Base-by-base conservation (phyloP, 345 rosid genomes). In the Abelmoschus esculentus region DNA sequence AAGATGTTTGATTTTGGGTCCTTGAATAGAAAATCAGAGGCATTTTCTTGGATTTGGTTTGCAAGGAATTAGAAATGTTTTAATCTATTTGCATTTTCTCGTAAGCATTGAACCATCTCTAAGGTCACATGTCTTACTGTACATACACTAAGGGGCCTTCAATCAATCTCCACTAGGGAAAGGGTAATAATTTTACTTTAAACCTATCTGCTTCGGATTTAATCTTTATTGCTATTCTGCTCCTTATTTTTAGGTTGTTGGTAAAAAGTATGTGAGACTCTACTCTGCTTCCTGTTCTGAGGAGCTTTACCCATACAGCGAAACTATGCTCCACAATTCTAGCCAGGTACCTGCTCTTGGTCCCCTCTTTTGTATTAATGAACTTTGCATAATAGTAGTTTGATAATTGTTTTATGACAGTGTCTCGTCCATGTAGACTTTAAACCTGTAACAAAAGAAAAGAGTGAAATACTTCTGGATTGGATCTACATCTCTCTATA, bases 261-360 rank as follows among this genome's bases (percentile, higher is more conserved):
- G 98, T 14, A 86, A 83, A 72, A 93, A 93, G 79, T 93, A 93
- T 75, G 49, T 93, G 59, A 83, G 99, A 84, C 96, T 93, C 59
- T 54, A 54, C 5, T 19, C 86, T 54, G 80, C 90, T 70, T 85
- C 93, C 10, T 11, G 86, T 68, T 83, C 84, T 7, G 91, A 87
- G 71, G 97, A 91, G 74, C 95, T 93, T 70, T 82, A 89, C 72
- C 97, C 97, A 32, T 80, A 84, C 80, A 76, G 80, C 28, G 96
- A 91, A 82, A 89, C 89, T 50, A 93, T 91, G 97, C 96, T 91
- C 15, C 63, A 80, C 75, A 93, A 93, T 82, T 91, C 99, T 72
- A 93, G 97, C 78, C 92, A 87, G 97, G 99, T 91, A 86, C 49
- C 66, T 63, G 3, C 71, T 49, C 42, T 38, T 38, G 42, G 42